Evolutionary conservation across 2,329 filamentous ascomycete genomes (phyloP), one percentile per base, ranked within the genome.

Genomic region (Davidsoniella australis): DNA sequence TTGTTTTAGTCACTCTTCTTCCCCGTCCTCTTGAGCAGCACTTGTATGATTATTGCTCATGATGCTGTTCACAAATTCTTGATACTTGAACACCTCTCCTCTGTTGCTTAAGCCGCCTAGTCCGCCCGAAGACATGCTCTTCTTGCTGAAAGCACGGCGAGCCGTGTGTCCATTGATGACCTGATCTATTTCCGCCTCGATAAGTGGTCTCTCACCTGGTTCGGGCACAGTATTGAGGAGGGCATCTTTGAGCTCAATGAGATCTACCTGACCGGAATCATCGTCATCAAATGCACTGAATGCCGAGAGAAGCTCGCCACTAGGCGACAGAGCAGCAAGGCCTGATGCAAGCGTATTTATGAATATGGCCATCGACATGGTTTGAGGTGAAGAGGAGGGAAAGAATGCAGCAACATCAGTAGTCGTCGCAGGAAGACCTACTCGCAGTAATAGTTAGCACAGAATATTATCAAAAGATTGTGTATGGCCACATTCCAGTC

Each of bases 261-360:
- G 67, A 60, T 96, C 87, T 38, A 96, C 78, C 63, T 95, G 87
- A 2, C 91, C 91, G 58, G 84, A 91, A 61, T 98, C 91, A 55
- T 94, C 87, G 54, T 94, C 85, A 60, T 98, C 91, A 61, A 96
- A 96, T 0, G 91, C 91, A 2, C 86, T 86, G 57, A 98, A 89
- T 0, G 91, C 91, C 1, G 87, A 89, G 17, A 86, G 68, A 8
- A 98, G 73, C 61, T 98, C 91, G 14, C 78, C 73, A 18, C 78
- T 76, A 0, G 84, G 80, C 0, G 85, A 93, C 16, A 96, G 69
- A 0, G 79, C 74, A 1, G 78, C 76, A 2, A 96, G 69, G 2
- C 84, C 73, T 8, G 76, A 75, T 1, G 88, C 84, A 2, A 98
- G 69, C 1, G 80, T 81, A 60, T 86, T 89, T 18, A 98, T 72